Percentiles rank a stretch among this genome's conserved stretches.
phyloP scores from a whole-genome alignment of 2,329 filamentous ascomycete species.

The Apiospora hydei region DNA sequence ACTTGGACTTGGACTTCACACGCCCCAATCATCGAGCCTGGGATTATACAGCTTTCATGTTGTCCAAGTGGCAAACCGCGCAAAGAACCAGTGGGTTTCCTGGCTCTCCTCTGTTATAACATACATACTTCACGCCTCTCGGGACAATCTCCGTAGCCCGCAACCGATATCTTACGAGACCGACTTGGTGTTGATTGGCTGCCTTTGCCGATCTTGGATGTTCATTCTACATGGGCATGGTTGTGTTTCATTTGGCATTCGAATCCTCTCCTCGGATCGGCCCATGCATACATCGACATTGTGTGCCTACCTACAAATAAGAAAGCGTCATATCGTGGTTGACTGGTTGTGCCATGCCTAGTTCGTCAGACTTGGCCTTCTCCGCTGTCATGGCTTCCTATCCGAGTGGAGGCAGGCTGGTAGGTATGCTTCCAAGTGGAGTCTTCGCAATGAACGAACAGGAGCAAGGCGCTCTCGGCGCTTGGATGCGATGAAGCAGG shows the following conservation, averaged over 20 bases:
- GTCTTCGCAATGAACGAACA: not conserved
- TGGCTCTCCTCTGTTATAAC: not conserved
- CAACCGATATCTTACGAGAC: slow-evolving; percentile 5
- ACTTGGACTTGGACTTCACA: not conserved
- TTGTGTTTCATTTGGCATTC: not conserved
- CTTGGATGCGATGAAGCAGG: slow-evolving; percentile 16
- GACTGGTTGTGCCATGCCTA: not conserved
- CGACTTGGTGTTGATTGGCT: not conserved
- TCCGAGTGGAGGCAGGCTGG: slow-evolving; percentile 9
- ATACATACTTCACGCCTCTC: not conserved
- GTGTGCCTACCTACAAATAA: not conserved
- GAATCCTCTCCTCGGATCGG: slow-evolving; percentile 8
- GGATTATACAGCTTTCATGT: not conserved
- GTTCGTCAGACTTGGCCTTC: too few species aligned
- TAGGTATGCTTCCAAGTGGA: not conserved
- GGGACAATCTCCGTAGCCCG: not conserved
- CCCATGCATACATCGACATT: not conserved
- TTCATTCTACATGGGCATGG: not conserved
- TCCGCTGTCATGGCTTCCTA: slow-evolving; percentile 6
- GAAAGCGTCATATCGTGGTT: not conserved
- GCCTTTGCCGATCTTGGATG: not conserved
- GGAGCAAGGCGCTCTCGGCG: not conserved
- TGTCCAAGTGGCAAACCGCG: slow-evolving; percentile 8
- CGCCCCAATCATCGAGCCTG: not conserved
- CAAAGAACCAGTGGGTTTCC: not conserved